Evolutionary conservation across 2,329 filamentous ascomycete genomes (phyloP), one percentile per base, ranked within the genome.

Genomic region (Bipolaris cookei): DNA sequence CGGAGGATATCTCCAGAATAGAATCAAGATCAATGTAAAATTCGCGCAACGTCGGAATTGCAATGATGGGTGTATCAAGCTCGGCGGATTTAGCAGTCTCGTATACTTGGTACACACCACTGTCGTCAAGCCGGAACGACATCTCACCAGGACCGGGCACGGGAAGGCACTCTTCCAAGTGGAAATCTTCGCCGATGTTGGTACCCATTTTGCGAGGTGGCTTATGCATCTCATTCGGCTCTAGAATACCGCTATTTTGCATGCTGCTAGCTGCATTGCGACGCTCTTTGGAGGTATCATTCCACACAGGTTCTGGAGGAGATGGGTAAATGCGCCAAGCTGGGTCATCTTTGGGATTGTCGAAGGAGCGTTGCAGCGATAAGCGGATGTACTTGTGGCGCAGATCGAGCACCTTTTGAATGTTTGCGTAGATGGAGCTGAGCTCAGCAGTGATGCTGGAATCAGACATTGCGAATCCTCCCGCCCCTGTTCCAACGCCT

Each of bases 21-120:
- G 88, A 83, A 72, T 99, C 95, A 23, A 99, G 81, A 72, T 97
- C 94, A 82, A 97, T 90, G 76, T 98, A 99, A 71, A 93, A 99
- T 70, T 99, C 94, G 69, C 93, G 87, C 69, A 98, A 86, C 4
- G 91, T 96, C 0, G 95, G 95, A n/a, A 98, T 90, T 43, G 87
- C 83, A 47, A 97, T 84, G 14, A 92, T 86, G 0, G 94, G 92
- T 16, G 83, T 82, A 59, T 87, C 84, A 16, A 85, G 80, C 50
- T 88, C 82, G 34, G 83, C 81, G 2, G 87, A 85, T 54, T 84
- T 82, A 4, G 84, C 79, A 44, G 85, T 89, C 66, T 94, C 88
- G 71, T 92, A 97, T 1, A 99, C 91, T 73, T 99, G 95, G 73
- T 91, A 99, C 4, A 99, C 91, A 58, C 95, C 91, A 65, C 86